These are phyloP conservation scores for Lumnitzera racemosa DNA, from an alignment of 345 rosid species.

Conservation along the genomic window DNA sequence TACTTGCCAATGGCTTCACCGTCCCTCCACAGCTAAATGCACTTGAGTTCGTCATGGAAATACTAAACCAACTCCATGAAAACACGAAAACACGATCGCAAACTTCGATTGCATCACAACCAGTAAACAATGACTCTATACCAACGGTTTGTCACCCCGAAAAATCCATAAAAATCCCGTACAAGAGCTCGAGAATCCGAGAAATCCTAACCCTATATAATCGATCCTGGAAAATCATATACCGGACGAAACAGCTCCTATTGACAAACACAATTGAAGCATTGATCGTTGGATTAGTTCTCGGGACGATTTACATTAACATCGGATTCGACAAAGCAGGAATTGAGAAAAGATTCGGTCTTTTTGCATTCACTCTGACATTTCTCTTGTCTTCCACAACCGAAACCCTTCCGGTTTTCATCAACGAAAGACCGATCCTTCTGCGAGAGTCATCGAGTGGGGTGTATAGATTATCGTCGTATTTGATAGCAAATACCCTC, in stretches of 20 bases:
- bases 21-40: conserved; percentile 87
- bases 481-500: conserved; percentile 72
- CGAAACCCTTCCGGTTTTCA: conserved; percentile 86
- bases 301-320: conserved; percentile 82
- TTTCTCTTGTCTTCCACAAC: conserved; percentile 94
- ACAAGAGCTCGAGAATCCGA: conserved; percentile 50
- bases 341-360: conserved; percentile 72
- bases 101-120: conserved; percentile 2
- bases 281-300: conserved; percentile 80
- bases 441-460: conserved; percentile 79
- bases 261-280: conserved; percentile 76
- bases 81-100: conserved; percentile 8
- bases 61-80: conserved; percentile 45
- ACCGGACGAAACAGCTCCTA: conserved; percentile 78
- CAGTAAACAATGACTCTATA: background rate
- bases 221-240: conserved; percentile 78
- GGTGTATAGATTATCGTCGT: conserved; percentile 74
- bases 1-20: conserved; percentile 51
- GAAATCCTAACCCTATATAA: conserved; percentile 47
- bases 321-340: conserved; percentile 66
- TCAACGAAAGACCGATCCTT: conserved; percentile 78
- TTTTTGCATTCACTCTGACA: conserved; percentile 90
- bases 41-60: conserved; percentile 86
- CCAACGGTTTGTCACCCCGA: conserved; percentile 5
- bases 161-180: conserved; percentile 15